These are phyloP conservation scores for Capsicum pubescens DNA, from an alignment of 257 asterid genomes.

Conservation along the genomic window DNA sequence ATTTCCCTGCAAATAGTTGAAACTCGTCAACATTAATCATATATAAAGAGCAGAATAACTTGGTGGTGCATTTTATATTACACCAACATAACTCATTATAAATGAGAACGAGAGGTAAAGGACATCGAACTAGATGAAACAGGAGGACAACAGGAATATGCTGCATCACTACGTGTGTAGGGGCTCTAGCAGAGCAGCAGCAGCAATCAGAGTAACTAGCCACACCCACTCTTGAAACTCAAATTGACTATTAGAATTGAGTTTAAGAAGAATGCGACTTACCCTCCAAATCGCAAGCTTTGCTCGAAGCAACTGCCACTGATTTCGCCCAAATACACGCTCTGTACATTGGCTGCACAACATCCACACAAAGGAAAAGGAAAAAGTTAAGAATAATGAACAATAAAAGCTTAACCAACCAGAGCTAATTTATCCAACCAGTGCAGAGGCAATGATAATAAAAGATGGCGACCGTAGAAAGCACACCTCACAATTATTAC, in stretches of 20 bases:
- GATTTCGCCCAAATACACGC: slow-evolving; percentile 72
- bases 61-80: no score
- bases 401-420: slow-evolving; percentile 9
- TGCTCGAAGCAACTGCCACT: slow-evolving; percentile 67
- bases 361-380: neutral
- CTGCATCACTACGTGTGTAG: neutral
- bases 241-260: neutral
- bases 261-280: slow-evolving; percentile 30
- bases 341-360: slow-evolving; percentile 60
- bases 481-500: slow-evolving; percentile 70
- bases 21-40: neutral
- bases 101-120: neutral
- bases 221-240: neutral
- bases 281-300: slow-evolving; percentile 91
- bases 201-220: neutral
- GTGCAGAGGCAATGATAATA: neutral
- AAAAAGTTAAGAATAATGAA: neutral
- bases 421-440: neutral
- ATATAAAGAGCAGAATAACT: neutral
- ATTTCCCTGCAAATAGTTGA: slow-evolving; percentile 53
- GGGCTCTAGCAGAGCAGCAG: neutral
- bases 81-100: neutral
- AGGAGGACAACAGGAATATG: neutral
- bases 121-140: neutral
- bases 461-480: neutral